Conservation (phyloP, 2,329 filamentous ascomycete genomes). For the Xylariaceae sp. region DNA sequence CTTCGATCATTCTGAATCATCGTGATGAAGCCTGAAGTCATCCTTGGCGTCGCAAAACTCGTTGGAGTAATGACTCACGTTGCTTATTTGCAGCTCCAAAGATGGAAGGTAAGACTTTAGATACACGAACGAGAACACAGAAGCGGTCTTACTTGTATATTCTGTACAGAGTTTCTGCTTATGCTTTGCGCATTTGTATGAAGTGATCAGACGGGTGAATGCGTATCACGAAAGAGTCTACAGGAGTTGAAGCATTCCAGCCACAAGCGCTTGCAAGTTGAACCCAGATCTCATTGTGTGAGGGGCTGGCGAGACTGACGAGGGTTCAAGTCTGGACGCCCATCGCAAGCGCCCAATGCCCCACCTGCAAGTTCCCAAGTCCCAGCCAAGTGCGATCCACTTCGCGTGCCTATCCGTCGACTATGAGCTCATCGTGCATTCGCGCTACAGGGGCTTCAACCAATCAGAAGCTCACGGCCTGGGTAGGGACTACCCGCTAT, state of each 20-base stretch:
- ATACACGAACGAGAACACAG: too few relatives aligned
- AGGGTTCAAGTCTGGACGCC: background rate
- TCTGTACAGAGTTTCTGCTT: too few relatives aligned
- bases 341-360: background rate
- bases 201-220: too few relatives aligned
- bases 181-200: too few relatives aligned
- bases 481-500: slow-evolving; percentile 18
- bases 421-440: slow-evolving; percentile 3
- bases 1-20: slow-evolving; percentile 18
- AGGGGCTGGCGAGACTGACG: too few relatives aligned
- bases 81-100: too few relatives aligned
- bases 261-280: background rate
- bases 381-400: background rate
- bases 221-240: too few relatives aligned
- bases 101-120: too few relatives aligned
- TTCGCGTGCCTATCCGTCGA: slow-evolving; percentile 2
- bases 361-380: background rate
- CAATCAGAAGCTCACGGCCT: slow-evolving; percentile 16
- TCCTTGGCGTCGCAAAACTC: background rate
- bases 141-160: too few relatives aligned
- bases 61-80: too few relatives aligned
- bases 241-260: background rate
- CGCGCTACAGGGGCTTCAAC: background rate
- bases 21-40: background rate
- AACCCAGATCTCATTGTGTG: too few relatives aligned